Conservation (phyloP, 1,139 yeast genomes). For the Pneumocystis carinii region DNA sequence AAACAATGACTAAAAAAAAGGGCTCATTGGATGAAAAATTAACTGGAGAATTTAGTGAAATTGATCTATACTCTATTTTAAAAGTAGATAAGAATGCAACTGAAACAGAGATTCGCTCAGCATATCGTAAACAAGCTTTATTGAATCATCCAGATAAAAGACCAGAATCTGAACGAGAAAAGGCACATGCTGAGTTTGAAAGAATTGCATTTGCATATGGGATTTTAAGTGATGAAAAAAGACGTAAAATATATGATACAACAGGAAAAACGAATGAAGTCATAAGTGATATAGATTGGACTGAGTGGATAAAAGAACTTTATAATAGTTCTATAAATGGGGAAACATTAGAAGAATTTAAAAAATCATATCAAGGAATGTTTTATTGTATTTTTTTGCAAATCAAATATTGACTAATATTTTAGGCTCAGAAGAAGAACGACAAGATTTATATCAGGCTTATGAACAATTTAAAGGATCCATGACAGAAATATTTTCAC, state of each 20-base stretch:
- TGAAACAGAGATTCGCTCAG: constrained; percentile 46
- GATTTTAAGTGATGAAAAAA: constrained; percentile 44
- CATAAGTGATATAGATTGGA: constrained; percentile 39
- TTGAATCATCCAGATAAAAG: constrained; percentile 68
- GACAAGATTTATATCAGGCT: constrained; percentile 43
- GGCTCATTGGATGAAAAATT: background rate
- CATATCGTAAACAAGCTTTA: constrained; percentile 58
- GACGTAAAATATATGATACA: constrained; percentile 45
- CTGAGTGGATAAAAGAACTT: constrained; percentile 45
- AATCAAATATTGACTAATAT: background rate
- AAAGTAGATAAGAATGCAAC: constrained; percentile 27
- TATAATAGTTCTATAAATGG: constrained; percentile 38
- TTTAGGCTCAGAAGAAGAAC: constrained; percentile 43
- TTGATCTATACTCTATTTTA: constrained; percentile 54
- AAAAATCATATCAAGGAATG: constrained; percentile 39
- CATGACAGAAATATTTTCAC: constrained; percentile 52
- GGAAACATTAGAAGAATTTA: constrained; percentile 63
- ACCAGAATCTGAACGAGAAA: constrained; percentile 27
- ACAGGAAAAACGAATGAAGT: constrained; percentile 51
- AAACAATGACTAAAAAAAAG: background rate
- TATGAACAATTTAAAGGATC: constrained; percentile 55
- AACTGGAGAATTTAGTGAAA: constrained; percentile 21
- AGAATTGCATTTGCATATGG: constrained; percentile 63
- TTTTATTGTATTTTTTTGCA: background rate
- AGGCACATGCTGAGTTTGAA: constrained; percentile 41